Evolutionary conservation across 306 rosid species (phyloP), one percentile per base, ranked within the genome.

Genomic region (Lathyrus oleraceus): DNA sequence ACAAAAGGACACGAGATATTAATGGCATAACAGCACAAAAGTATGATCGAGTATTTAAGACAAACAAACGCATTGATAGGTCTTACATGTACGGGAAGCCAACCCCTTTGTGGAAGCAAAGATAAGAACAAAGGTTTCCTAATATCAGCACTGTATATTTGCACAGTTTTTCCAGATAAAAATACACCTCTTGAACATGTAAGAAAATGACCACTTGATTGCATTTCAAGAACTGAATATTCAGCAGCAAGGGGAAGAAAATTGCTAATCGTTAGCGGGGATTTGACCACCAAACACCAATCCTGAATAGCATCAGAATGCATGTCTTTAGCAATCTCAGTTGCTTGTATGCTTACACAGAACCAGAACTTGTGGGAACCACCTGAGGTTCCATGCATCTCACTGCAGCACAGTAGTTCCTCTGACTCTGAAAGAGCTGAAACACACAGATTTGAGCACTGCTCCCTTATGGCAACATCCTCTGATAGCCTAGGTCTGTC

Each of bases 91-190:
- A 86, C 80, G 49, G 99, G 97, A 42, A 91, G 85, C 99, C 99
- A 94, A 74, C 96, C 96, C 85, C 95, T 81, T 76, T 94, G 97
- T 4, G 99, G 99, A 79, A 94, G 78, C 76, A 94, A 78, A 19
- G 99, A 91, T 60, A 91, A 83, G 82, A 91, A 88, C 91, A 94
- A 79, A 35, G 99, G 96, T n/a, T 87, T 88, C 85, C 92, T 82
- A 58, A 88, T 94, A 76, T 94, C 96, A 72, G 91, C 96, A 79
- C 74, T 76, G 76, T 88, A 85, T 71, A 94, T 81, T 74, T 87
- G 87, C 69, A 87, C 86, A 53, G 85, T 75, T 77, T 89, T 79
- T 47, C 99, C 99, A 15, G 97, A 87, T 75, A 25, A 73, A 60
- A 94, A 83, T 61, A 94, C 77, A 54, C 92, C 92, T 85, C 99